phyloP scores from a whole-genome alignment of 306 rosid genomes.

The Canavalia ensiformis region DNA sequence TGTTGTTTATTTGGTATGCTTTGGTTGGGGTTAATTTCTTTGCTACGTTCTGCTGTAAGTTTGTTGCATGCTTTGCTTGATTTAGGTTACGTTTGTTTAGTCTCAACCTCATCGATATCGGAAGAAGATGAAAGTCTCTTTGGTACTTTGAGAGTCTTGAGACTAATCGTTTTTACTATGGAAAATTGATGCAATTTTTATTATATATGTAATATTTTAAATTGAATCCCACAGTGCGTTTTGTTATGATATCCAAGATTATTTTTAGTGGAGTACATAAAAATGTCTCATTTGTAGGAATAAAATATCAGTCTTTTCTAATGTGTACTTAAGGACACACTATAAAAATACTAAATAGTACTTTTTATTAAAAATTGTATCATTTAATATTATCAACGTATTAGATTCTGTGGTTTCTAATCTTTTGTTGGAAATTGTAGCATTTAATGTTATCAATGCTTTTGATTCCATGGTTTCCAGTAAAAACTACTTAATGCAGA shows the following conservation, averaged over 20 bases:
- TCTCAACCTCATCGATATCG: slow-evolving; percentile 22
- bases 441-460: no score
- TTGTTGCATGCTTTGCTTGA: slow-evolving; percentile 37
- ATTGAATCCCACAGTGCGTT: background rate
- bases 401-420: no score
- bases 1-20: slow-evolving; percentile 21
- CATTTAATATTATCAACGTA: no score
- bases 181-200: background rate
- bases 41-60: slow-evolving; percentile 13
- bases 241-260: slow-evolving; percentile 2
- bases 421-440: no score
- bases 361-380: no score
- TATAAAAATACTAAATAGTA: no score
- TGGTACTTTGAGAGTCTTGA: background rate
- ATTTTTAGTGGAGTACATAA: slow-evolving; percentile 1
- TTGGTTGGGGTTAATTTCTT: background rate
- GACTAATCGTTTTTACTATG: background rate
- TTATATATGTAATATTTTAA: background rate
- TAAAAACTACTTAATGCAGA: no score
- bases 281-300: slow-evolving; percentile 6
- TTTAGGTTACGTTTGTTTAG: slow-evolving; percentile 21
- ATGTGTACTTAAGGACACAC: no score
- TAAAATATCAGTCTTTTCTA: background rate
- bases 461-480: no score
- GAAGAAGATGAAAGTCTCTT: background rate